Evolutionary conservation across 177 flowering plant genomes (phyloP), one percentile per base, ranked within the genome.

Genomic region (Telopea speciosissima): DNA sequence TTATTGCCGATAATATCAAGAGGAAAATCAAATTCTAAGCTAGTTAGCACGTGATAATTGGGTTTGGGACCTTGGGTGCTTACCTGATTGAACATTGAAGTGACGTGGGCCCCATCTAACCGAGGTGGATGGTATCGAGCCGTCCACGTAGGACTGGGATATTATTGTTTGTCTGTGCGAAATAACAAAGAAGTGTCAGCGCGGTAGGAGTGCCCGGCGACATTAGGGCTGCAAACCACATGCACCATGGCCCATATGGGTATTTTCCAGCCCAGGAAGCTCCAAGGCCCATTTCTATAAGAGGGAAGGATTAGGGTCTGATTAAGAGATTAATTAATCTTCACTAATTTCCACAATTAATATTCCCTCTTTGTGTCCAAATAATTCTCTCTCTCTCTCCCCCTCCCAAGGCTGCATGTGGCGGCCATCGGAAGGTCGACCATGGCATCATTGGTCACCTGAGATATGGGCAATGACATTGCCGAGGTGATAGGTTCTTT

Each of bases 351-450:
- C 70, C 68, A 86, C 92, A 88, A 28, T 28, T 28, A 28, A 85
- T 87, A 90, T 90, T 88, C 92, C 88, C 86, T 86, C 85, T 79
- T 84, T 88, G 77, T 83, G 88, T 85, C 89, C 81, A 78, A 79
- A 74, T 87, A 82, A 82, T 85, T 83, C 74, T n/a, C n/a, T n/a
- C n/a, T n/a, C n/a, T n/a, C n/a, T n/a, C n/a, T n/a, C n/a, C n/a
- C n/a, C n/a, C n/a, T n/a, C n/a, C n/a, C n/a, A n/a, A n/a, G n/a
- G n/a, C n/a, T n/a, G n/a, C 80, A 69, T 80, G 80, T 75, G 80
- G 45, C 80, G 14, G 4, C 26, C n/a, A 74, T 71, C 83, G 56
- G 66, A 69, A 24, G 26, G n/a, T 13, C 28, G 21, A 68, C 79
- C 87, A 75, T 44, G 87, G 84, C 77, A 71, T 79, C 77, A 71